These are phyloP conservation scores for Barnettozyma pratensis DNA, from an alignment of 805 yeast genomes.

Conservation along the genomic window DNA sequence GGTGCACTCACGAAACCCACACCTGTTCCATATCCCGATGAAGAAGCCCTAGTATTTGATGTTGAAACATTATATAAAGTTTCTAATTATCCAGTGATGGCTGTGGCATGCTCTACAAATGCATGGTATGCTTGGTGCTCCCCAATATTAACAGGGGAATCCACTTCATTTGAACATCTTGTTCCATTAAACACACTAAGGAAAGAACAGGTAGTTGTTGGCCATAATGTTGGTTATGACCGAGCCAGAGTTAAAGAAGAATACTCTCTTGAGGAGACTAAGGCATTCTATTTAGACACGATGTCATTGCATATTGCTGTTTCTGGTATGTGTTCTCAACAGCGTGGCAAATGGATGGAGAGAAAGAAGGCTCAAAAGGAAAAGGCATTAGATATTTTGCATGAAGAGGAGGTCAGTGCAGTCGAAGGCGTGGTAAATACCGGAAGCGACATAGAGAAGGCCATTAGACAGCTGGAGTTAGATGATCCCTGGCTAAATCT, in stretches of 20 bases:
- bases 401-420: neutral
- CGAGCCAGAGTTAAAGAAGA: slow-evolving; percentile 84
- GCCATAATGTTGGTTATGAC: slow-evolving; percentile 89
- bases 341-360: slow-evolving; percentile 71
- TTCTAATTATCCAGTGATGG: slow-evolving; percentile 71
- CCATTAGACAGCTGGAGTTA: slow-evolving; percentile 21
- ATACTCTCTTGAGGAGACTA: slow-evolving; percentile 59
- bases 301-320: slow-evolving; percentile 90
- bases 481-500: slow-evolving; percentile 84
- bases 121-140: slow-evolving; percentile 98
- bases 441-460: neutral
- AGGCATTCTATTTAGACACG: slow-evolving; percentile 81
- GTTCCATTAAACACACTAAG: slow-evolving; percentile 62
- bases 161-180: slow-evolving; percentile 47
- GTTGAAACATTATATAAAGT: slow-evolving; percentile 80
- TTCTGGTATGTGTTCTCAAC: slow-evolving; percentile 90
- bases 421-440: neutral
- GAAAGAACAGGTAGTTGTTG: slow-evolving; percentile 60
- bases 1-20: slow-evolving; percentile 41
- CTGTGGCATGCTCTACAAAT: slow-evolving; percentile 65
- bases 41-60: slow-evolving; percentile 75
- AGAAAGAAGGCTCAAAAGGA: slow-evolving; percentile 34
- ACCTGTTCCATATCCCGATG: slow-evolving; percentile 63
- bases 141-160: slow-evolving; percentile 64
- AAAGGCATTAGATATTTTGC: slow-evolving; percentile 16